Percentiles rank a stretch among this genome's conserved stretches.
These are phyloP conservation scores for Ogataea haglerorum DNA, from an alignment of 805 yeast genomes.

Conservation along the genomic window DNA sequence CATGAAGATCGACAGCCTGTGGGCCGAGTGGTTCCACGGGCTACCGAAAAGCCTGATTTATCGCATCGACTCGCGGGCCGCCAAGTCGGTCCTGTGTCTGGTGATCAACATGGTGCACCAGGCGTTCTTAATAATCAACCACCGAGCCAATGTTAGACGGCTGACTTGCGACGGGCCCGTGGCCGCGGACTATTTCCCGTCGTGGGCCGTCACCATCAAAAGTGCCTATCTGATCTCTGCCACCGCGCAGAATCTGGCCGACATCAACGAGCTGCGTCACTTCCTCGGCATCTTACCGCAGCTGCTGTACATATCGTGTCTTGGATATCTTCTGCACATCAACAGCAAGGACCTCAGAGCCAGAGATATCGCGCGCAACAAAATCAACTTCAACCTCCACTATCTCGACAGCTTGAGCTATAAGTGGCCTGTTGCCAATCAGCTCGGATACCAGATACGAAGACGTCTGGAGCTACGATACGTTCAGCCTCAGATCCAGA, in stretches of 20 bases:
- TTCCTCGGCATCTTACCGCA: constrained; percentile 2
- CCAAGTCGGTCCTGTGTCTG: constrained; percentile 46
- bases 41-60: constrained; percentile 59
- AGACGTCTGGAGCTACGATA: constrained; percentile 5
- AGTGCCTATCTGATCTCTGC: constrained; percentile 7
- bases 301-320: constrained; percentile 9
- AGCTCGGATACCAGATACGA: constrained; percentile 4
- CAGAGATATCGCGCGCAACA: constrained; percentile 1
- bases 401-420: constrained; percentile 4
- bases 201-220: constrained; percentile 12
- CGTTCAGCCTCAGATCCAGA: neutral
- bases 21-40: constrained; percentile 70
- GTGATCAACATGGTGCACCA: constrained; percentile 64
- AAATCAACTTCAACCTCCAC: constrained; percentile 1
- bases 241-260: constrained; percentile 4
- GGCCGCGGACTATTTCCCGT: constrained; percentile 10
- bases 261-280: constrained; percentile 5
- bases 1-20: constrained; percentile 48
- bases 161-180: constrained; percentile 10
- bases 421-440: constrained; percentile 15
- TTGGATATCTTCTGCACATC: constrained; percentile 10
- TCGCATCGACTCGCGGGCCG: constrained; percentile 39
- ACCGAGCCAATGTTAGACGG: constrained; percentile 56
- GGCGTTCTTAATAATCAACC: constrained; percentile 61
- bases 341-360: constrained; percentile 5